A percentile compares a stretch with the other conserved stretches of the same genome.
Evolutionary conservation across 306 rosid species (phyloP).

Genomic region (Cucurbita pepo): DNA sequence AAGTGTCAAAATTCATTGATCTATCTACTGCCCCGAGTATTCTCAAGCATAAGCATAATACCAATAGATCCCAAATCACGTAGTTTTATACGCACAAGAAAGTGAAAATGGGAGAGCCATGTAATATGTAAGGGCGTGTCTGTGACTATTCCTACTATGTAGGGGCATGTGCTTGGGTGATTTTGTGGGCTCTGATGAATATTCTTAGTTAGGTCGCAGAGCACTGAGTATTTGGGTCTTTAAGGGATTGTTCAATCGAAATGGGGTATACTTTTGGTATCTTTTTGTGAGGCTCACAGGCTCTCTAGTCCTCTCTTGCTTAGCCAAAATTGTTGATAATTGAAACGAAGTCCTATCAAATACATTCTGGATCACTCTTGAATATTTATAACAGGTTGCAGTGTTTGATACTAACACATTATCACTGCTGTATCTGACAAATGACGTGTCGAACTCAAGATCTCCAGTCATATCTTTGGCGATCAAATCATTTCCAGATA

Average conservation of each 20-base stretch:
- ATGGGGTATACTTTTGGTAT: too few species aligned
- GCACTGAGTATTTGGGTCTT: background rate
- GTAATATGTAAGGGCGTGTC: background rate
- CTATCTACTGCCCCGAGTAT: background rate
- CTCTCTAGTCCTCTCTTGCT: background rate
- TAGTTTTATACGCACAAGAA: background rate
- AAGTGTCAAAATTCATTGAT: background rate
- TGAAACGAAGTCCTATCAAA: background rate
- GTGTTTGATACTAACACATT: conserved; percentile 44
- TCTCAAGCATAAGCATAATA: conserved; percentile 6
- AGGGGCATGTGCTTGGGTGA: background rate
- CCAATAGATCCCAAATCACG: background rate
- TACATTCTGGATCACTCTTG: conserved; percentile 9
- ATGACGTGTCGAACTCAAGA: conserved; percentile 29
- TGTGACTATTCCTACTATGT: background rate
- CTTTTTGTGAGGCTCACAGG: background rate
- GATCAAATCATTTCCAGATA: conserved; percentile 32
- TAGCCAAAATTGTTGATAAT: background rate
- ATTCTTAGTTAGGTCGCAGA: background rate
- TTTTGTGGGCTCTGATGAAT: background rate
- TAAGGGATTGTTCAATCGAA: too few species aligned
- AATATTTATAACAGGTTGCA: conserved; percentile 54
- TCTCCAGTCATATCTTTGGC: conserved; percentile 41
- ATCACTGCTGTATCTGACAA: conserved; percentile 50
- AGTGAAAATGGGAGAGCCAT: background rate